phyloP scores from a whole-genome alignment of 2,329 filamentous ascomycete genomes.

The Xylariaceae sp. region DNA sequence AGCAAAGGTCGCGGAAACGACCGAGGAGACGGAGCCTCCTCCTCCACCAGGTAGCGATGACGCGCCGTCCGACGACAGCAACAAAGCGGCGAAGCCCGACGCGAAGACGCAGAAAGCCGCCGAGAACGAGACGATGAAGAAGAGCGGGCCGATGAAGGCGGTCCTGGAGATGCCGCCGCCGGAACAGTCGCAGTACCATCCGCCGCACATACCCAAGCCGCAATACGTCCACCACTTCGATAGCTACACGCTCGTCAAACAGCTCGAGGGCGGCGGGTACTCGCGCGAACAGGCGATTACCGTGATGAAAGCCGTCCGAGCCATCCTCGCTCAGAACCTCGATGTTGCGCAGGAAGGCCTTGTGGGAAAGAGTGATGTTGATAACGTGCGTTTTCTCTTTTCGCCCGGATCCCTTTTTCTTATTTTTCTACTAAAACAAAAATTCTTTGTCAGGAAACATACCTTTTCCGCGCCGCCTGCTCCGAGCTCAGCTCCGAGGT shows the following conservation, averaged over 20 bases:
- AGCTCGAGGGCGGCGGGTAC: constrained; percentile 68
- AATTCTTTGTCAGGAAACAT: constrained; percentile 56
- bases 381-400: constrained; percentile 52
- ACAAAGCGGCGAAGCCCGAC: constrained; percentile 15
- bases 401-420: constrained; percentile 14
- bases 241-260: constrained; percentile 81
- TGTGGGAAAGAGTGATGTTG: constrained; percentile 85
- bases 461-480: constrained; percentile 90
- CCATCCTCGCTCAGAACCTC: constrained; percentile 71
- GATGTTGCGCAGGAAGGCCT: constrained; percentile 73
- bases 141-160: constrained; percentile 45
- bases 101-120: constrained; percentile 29
- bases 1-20: constrained; percentile 12
- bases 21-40: too few relatives aligned
- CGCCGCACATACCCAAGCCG: constrained; percentile 63
- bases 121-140: constrained; percentile 35
- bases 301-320: constrained; percentile 87
- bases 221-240: constrained; percentile 96
- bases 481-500: constrained; percentile 87
- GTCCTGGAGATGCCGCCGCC: constrained; percentile 39
- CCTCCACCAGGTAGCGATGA: constrained; percentile 2
- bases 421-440: constrained; percentile 2
- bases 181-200: constrained; percentile 14
- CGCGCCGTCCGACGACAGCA: neutral
- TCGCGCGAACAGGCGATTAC: constrained; percentile 69